phyloP scores from a whole-genome alignment of 225 moss, liverwort and hornwort genomes.

The Climacium dendroides region DNA sequence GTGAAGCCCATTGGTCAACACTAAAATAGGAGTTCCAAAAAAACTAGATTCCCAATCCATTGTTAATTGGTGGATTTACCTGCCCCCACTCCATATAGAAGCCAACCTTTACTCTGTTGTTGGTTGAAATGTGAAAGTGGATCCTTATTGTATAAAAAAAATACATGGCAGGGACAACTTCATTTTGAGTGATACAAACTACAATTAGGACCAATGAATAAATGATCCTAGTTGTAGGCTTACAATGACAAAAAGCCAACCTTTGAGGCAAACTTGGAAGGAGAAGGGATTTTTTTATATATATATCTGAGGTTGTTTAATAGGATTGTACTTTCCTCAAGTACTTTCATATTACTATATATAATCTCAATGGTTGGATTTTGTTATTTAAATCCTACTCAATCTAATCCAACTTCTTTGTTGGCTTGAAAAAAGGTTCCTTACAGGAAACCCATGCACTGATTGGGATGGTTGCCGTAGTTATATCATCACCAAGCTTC shows the following conservation, averaged over 20 bases:
- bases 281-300: background rate
- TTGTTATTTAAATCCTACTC: background rate
- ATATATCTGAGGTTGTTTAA: no score
- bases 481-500: conserved; percentile 61
- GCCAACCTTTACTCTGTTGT: accelerated
- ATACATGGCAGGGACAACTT: no score
- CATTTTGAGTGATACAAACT: background rate
- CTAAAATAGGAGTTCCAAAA: accelerated
- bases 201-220: background rate
- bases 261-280: background rate
- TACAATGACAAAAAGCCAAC: background rate
- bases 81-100: accelerated
- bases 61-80: accelerated
- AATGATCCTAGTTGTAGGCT: background rate
- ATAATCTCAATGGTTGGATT: background rate
- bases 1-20: accelerated
- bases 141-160: background rate
- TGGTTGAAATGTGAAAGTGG: accelerated
- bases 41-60: background rate
- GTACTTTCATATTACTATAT: no score
- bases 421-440: conserved; percentile 37
- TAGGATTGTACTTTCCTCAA: accelerated
- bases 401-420: background rate
- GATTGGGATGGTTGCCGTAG: conserved; percentile 68
- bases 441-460: conserved; percentile 87